phyloP scores from a whole-genome alignment of 257 asterid genomes.

The Galeopsis tetrahit region DNA sequence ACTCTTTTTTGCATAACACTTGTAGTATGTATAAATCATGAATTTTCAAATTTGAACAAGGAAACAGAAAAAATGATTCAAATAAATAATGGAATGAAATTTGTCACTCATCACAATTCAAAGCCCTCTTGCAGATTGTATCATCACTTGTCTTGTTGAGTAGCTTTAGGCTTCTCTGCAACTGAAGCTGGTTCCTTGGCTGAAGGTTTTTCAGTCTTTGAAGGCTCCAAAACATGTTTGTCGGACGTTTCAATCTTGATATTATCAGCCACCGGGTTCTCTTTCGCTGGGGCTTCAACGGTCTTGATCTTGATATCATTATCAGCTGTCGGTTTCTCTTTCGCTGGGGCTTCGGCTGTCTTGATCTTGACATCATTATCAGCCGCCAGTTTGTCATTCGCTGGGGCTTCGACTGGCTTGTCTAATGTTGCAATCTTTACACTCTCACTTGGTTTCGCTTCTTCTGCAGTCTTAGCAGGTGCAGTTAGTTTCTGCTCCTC shows the following conservation, averaged over 20 bases:
- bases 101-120: constrained; percentile 21
- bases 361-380: too few relatives aligned
- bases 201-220: constrained; percentile 12
- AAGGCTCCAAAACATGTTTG: constrained; percentile 34
- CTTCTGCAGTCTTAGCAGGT: constrained; percentile 21
- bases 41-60: not conserved
- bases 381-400: not conserved
- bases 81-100: constrained; percentile 29
- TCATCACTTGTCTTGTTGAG: constrained; percentile 29
- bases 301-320: not conserved
- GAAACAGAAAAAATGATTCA: not conserved
- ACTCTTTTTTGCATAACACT: constrained; percentile 21
- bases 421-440: not conserved
- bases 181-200: constrained; percentile 26
- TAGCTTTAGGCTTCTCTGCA: constrained; percentile 34
- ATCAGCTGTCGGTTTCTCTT: not conserved
- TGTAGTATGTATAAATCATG: too few relatives aligned
- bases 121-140: not conserved
- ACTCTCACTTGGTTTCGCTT: constrained; percentile 26
- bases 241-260: constrained; percentile 25
- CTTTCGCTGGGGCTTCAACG: constrained; percentile 23
- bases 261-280: constrained; percentile 10
- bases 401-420: constrained; percentile 22
- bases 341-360: constrained; percentile 18
- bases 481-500: constrained; percentile 19